A percentile compares a stretch with the other conserved stretches of the same genome.
These are phyloP conservation scores for Claviceps spartinae DNA, from an alignment of 2,329 filamentous ascomycete genomes.

Conservation along the genomic window DNA sequence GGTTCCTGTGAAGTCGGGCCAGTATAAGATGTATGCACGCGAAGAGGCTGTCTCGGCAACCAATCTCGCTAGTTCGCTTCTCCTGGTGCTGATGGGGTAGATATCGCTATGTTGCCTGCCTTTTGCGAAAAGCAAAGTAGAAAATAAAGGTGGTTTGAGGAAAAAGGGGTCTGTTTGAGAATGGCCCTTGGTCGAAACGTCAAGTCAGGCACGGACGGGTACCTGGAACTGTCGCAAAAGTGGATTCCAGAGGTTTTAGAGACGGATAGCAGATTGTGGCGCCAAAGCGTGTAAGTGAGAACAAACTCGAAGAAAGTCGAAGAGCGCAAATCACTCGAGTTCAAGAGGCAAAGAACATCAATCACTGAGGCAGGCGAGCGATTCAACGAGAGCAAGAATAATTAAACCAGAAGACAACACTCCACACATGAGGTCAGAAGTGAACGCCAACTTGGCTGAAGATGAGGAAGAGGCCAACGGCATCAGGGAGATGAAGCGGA, in stretches of 20 bases:
- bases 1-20: background rate
- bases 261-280: conserved; percentile 9
- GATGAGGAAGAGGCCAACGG: conserved; percentile 2
- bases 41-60: background rate
- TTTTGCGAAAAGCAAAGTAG: background rate
- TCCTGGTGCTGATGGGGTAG: background rate
- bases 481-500: conserved; percentile 4
- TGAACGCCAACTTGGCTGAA: conserved; percentile 4
- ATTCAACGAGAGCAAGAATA: background rate
- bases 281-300: conserved; percentile 5
- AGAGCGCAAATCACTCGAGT: background rate
- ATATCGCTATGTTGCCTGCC: background rate
- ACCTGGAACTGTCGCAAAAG: conserved; percentile 11
- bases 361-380: background rate
- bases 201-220: conserved; percentile 8
- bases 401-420: background rate
- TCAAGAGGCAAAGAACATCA: background rate
- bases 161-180: background rate
- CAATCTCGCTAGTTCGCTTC: conserved; percentile 1
- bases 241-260: conserved; percentile 2
- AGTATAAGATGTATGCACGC: background rate
- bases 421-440: background rate
- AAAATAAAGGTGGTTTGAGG: background rate
- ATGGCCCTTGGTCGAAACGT: conserved; percentile 4
- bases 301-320: conserved; percentile 1